phyloP scores from a whole-genome alignment of 2,329 filamentous ascomycete genomes.

The Pyrenochaeta sp. region DNA sequence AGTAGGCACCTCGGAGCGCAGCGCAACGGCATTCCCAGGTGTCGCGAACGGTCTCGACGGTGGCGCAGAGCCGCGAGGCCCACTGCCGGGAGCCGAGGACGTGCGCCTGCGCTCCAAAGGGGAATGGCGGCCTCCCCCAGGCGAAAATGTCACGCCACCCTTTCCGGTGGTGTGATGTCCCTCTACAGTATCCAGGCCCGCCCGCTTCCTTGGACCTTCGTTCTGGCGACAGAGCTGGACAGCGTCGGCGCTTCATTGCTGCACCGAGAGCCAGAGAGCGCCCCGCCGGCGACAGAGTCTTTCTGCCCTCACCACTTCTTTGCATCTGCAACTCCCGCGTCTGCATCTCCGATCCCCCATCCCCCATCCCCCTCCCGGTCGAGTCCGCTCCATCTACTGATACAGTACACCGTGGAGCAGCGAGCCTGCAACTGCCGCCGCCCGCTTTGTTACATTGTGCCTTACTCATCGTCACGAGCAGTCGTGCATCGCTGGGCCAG shows the following conservation, averaged over 20 bases:
- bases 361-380: not conserved
- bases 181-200: slow-evolving; percentile 1
- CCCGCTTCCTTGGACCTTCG: slow-evolving; percentile 1
- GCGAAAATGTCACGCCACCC: slow-evolving; percentile 45
- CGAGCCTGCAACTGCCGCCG: slow-evolving; percentile 24
- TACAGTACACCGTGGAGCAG: too few relatives aligned
- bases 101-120: slow-evolving; percentile 12
- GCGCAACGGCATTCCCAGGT: not conserved
- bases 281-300: slow-evolving; percentile 6
- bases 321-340: slow-evolving; percentile 22
- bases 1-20: too few relatives aligned
- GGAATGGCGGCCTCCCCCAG: slow-evolving; percentile 16
- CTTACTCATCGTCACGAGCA: slow-evolving; percentile 33
- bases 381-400: not conserved
- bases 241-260: slow-evolving; percentile 8
- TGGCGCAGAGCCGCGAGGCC: slow-evolving; percentile 4
- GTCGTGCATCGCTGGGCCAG: slow-evolving; percentile 13
- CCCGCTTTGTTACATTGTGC: slow-evolving; percentile 17
- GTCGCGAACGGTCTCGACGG: not conserved
- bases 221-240: not conserved
- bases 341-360: slow-evolving; percentile 16
- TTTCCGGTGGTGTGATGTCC: slow-evolving; percentile 42
- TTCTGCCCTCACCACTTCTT: slow-evolving; percentile 16
- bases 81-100: slow-evolving; percentile 7
- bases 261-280: slow-evolving; percentile 17